phyloP scores from a whole-genome alignment of 2,329 filamentous ascomycete species.

The Xylariaceae sp. region DNA sequence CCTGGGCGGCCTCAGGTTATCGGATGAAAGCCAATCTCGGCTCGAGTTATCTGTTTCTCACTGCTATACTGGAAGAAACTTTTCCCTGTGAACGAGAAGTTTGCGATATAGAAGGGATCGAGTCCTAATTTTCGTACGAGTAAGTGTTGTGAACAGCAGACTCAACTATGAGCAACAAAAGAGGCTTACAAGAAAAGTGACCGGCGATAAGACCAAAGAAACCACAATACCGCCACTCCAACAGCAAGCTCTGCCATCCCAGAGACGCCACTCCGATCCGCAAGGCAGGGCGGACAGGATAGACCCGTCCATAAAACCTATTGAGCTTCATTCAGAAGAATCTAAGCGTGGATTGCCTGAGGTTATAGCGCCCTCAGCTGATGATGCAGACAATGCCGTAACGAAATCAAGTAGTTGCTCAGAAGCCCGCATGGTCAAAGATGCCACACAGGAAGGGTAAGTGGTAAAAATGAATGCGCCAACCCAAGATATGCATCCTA shows the following conservation, averaged over 20 bases:
- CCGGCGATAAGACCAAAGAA: not conserved
- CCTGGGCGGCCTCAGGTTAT: not conserved
- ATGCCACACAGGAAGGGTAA: slow-evolving; percentile 7
- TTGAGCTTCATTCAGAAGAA: not conserved
- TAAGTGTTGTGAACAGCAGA: slow-evolving; percentile 2
- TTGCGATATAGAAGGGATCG: not conserved
- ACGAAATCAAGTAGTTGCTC: not conserved
- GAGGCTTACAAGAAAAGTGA: slow-evolving; percentile 12
- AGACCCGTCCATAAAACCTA: not conserved
- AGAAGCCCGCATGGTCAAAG: not conserved
- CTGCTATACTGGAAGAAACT: not conserved
- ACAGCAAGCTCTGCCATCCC: not conserved
- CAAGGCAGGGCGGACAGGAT: slow-evolving; percentile 8
- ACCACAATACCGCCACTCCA: not conserved
- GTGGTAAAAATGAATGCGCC: not conserved
- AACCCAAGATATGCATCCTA: not conserved
- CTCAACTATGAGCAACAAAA: not conserved
- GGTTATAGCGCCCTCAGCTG: not conserved
- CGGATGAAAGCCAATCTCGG: not conserved
- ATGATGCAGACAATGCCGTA: not conserved
- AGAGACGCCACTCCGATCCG: slow-evolving; percentile 11
- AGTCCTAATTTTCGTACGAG: not conserved
- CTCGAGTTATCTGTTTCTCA: not conserved
- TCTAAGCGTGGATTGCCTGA: not conserved
- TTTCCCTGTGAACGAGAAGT: not conserved